Base-by-base conservation (phyloP, 306 rosid genomes). In the Cicer cuneatum region DNA sequence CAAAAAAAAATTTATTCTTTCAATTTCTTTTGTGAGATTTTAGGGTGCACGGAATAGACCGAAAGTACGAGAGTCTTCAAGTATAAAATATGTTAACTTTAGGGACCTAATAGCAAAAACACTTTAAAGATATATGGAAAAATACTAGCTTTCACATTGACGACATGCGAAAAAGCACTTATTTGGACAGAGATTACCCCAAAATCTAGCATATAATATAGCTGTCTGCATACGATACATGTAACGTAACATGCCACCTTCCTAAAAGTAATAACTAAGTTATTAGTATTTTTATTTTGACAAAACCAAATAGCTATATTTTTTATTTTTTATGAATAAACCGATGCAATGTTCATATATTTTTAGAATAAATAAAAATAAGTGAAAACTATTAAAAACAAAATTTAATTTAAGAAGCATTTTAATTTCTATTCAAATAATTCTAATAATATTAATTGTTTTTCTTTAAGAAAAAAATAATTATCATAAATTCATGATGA, bases 61-160 rank as follows among this genome's bases (percentile, higher is more conserved):
- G 38, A 56, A 56, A 56, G 62, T 14, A 10, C 12, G 12, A 21
- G 14, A 57, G 63, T 57, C 15, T 11, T 24, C 2, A 57, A 24
- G 37, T 54, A 19, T 24, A 57, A 57, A 13, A 57, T 24, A 8
- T 57, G 0, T 24, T 24, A 24, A 24, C 11, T 9, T 9, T 6
- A 57, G 63, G 63, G 16, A 57, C 10, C 16, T 57, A 24, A 24
- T 29, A 57, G 63, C 63, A 57, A 57, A 53, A 8, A 2, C 1
- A n/a, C 5, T 51, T 51, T 24, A 0, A 24, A 2, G 16, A 7
- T 51, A 10, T 21, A 51, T 51, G 57, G 57, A 51, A 51, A 19
- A 56, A 18, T 56, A 56, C 61, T 24, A 24, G 33, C 38, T 56
- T 56, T 56, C 38, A 12, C 61, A 56, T 56, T 56, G 61, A 18